Conservation (phyloP, 108 stramenopile genomes). For the Nitzschia putrida region DNA sequence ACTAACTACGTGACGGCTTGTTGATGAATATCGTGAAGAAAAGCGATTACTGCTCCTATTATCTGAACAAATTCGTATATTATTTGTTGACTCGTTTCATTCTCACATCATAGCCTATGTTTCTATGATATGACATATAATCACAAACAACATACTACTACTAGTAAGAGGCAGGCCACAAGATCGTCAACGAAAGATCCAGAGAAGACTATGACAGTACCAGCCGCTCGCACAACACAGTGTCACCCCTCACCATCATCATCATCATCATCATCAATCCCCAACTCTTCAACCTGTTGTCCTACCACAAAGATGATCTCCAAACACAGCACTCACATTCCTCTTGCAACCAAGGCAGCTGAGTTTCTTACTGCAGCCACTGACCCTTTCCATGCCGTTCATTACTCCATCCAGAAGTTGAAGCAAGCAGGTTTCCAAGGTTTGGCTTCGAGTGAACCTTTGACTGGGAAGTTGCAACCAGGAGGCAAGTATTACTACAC, state of each 20-base stretch:
- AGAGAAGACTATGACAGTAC: too few species aligned
- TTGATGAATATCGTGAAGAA: too few species aligned
- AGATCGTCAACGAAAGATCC: too few species aligned
- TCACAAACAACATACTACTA: too few species aligned
- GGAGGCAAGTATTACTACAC: slow-evolving; percentile 96
- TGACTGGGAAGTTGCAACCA: slow-evolving; percentile 43
- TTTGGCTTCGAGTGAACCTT: slow-evolving; percentile 41
- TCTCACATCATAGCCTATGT: too few species aligned
- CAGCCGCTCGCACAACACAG: too few species aligned
- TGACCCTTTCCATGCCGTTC: slow-evolving; percentile 81
- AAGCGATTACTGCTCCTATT: too few species aligned
- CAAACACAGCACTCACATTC: slow-evolving; percentile 6
- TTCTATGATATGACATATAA: too few species aligned
- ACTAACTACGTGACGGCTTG: too few species aligned
- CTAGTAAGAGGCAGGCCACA: too few species aligned
- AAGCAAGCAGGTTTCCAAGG: slow-evolving; percentile 62
- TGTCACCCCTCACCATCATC: not conserved
- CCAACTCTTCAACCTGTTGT: not conserved
- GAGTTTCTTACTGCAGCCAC: slow-evolving; percentile 65
- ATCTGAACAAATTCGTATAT: too few species aligned
- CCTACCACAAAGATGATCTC: slow-evolving; percentile 3
- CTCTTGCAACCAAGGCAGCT: slow-evolving; percentile 68
- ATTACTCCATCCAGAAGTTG: slow-evolving; percentile 52
- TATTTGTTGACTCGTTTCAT: too few species aligned
- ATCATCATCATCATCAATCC: not conserved